Evolutionary conservation across 768 basidiomycete genomes (phyloP).

Genomic region (Leccinum boreale): DNA sequence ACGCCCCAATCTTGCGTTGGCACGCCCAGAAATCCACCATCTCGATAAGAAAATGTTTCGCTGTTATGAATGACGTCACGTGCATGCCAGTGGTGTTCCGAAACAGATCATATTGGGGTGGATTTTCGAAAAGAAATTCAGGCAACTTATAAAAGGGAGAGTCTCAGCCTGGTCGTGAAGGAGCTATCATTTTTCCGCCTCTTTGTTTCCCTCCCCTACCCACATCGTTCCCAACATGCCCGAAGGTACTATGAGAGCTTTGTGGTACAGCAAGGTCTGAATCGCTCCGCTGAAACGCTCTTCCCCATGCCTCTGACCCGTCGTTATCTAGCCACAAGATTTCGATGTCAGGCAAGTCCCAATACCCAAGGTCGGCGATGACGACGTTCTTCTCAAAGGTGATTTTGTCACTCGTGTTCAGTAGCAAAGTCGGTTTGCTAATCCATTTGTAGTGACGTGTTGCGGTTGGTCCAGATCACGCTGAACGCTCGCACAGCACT

Average conservation of each 20-base stretch:
- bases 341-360: constrained; percentile 69
- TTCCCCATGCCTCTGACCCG: constrained; percentile 8
- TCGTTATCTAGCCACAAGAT: constrained; percentile 49
- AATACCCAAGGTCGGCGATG: constrained; percentile 59
- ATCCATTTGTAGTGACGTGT: constrained; percentile 33
- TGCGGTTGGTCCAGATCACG: constrained; percentile 35
- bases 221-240: constrained; percentile 37
- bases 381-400: constrained; percentile 79
- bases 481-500: neutral
- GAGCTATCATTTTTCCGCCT: constrained; percentile 2
- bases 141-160: constrained; percentile 19
- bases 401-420: constrained; percentile 1
- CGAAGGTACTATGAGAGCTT: constrained; percentile 67
- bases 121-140: constrained; percentile 8
- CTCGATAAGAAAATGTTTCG: neutral
- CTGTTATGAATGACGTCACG: constrained; percentile 24
- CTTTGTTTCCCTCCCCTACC: neutral
- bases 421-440: neutral
- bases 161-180: neutral
- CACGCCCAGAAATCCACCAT: neutral
- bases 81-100: constrained; percentile 14
- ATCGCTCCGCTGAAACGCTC: constrained; percentile 6
- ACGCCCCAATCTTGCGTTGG: neutral
- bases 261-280: constrained; percentile 66
- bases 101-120: constrained; percentile 11